Conservation (phyloP, 2,329 filamentous ascomycete genomes). For the Paraphoma chrysanthemicola region DNA sequence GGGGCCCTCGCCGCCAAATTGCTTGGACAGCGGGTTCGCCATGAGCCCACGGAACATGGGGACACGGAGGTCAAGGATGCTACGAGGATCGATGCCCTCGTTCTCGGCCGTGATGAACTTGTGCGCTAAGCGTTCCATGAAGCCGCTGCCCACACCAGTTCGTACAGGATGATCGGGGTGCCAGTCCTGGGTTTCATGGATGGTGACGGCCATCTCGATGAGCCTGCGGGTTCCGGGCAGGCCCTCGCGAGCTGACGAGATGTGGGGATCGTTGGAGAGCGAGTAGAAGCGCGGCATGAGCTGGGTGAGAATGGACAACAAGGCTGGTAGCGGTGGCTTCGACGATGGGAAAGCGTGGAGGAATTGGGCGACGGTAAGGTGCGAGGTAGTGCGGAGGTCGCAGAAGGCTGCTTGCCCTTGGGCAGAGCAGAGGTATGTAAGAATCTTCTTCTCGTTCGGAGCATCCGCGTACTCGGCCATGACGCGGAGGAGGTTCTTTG, state of each 20-base stretch:
- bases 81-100: conserved; percentile 55
- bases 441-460: conserved; percentile 84
- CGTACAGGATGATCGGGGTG: conserved; percentile 64
- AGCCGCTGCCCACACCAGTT: conserved; percentile 89
- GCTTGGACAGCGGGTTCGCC: conserved; percentile 90
- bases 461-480: conserved; percentile 84
- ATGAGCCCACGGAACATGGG: conserved; percentile 99
- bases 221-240: conserved; percentile 74
- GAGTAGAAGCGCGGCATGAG: conserved; percentile 99
- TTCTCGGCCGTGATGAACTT: conserved; percentile 73
- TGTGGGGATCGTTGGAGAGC: conserved; percentile 91
- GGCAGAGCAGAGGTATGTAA: conserved; percentile 83
- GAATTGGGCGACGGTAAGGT: conserved; percentile 84
- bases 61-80: conserved; percentile 70
- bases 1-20: conserved; percentile 91
- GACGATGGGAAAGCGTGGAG: conserved; percentile 91
- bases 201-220: conserved; percentile 94
- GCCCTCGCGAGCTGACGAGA: conserved; percentile 73
- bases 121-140: conserved; percentile 84
- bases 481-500: conserved; percentile 83
- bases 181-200: conserved; percentile 88
- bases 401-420: conserved; percentile 94
- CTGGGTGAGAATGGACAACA: conserved; percentile 81
- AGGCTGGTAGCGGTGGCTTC: conserved; percentile 81
- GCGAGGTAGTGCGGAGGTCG: conserved; percentile 84